phyloP scores from a whole-genome alignment of 805 yeast species.

The Nakazawaea pomicola region DNA sequence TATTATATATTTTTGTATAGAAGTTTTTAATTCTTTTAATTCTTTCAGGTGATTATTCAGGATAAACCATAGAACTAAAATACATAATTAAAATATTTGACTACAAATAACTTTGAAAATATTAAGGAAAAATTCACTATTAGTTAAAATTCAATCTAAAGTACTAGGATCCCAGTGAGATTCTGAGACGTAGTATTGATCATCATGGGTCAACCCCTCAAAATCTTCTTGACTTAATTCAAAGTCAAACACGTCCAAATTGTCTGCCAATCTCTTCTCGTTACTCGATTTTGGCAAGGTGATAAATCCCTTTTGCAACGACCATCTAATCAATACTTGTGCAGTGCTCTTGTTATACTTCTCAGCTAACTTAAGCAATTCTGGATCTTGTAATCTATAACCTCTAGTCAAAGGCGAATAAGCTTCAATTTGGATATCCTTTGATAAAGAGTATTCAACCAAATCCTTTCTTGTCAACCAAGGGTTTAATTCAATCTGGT shows the following conservation, averaged over 20 bases:
- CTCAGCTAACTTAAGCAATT: constrained; percentile 27
- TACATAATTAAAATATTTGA: too few species aligned
- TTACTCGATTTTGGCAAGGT: constrained; percentile 29
- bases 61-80: too few species aligned
- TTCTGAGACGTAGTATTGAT: constrained; percentile 20
- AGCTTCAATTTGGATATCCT: constrained; percentile 52
- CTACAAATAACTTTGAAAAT: too few species aligned
- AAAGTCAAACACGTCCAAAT: constrained; percentile 31
- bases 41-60: too few species aligned
- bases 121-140: too few species aligned
- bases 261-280: constrained; percentile 30
- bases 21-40: too few species aligned
- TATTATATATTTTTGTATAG: too few species aligned
- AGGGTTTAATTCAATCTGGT: constrained; percentile 48
- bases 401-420: constrained; percentile 64
- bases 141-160: too few species aligned
- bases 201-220: constrained; percentile 29
- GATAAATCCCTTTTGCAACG: constrained; percentile 39
- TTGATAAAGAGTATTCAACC: constrained; percentile 34
- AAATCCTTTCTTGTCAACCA: constrained; percentile 43
- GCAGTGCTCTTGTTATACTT: constrained; percentile 38
- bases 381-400: constrained; percentile 36
- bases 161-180: too few species aligned
- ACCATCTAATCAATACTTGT: constrained; percentile 45
- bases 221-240: constrained; percentile 30